A percentile compares a stretch with the other conserved stretches of the same genome.
Evolutionary conservation across 805 yeast species (phyloP).

Genomic region (Saturnispora sekii): DNA sequence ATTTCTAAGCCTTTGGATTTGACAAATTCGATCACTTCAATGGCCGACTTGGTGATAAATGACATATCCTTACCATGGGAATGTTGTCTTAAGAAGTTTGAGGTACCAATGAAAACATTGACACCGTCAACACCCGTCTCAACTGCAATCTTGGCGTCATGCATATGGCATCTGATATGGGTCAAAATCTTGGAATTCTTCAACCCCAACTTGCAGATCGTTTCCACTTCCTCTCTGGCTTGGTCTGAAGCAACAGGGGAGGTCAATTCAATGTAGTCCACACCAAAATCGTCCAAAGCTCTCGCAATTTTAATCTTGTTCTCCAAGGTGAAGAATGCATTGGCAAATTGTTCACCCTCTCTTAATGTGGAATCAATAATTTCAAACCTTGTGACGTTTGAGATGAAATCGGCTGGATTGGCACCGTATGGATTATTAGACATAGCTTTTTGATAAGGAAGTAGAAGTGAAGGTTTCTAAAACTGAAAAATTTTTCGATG

Average conservation of each 20-base stretch:
- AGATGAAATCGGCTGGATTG: slow-evolving; percentile 46
- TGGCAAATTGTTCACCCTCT: slow-evolving; percentile 58
- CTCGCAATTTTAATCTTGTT: slow-evolving; percentile 49
- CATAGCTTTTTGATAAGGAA: not conserved
- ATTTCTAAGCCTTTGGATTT: slow-evolving; percentile 52
- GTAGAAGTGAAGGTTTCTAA: not conserved
- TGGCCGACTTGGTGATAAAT: slow-evolving; percentile 45
- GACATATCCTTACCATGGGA: slow-evolving; percentile 56
- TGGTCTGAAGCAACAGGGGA: slow-evolving; percentile 54
- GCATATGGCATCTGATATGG: slow-evolving; percentile 54
- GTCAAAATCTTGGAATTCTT: slow-evolving; percentile 46
- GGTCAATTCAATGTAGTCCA: slow-evolving; percentile 50
- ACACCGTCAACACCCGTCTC: slow-evolving; percentile 58
- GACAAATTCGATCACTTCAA: slow-evolving; percentile 51
- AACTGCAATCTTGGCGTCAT: slow-evolving; percentile 50
- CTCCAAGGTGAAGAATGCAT: slow-evolving; percentile 49
- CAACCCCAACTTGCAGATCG: slow-evolving; percentile 49
- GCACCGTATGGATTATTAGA: slow-evolving; percentile 46
- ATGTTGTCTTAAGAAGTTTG: slow-evolving; percentile 46
- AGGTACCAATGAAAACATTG: slow-evolving; percentile 51
- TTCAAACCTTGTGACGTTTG: slow-evolving; percentile 44
- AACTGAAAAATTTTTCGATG: not conserved
- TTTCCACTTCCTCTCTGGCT: slow-evolving; percentile 47
- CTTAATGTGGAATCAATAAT: slow-evolving; percentile 49
- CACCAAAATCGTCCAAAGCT: slow-evolving; percentile 53